phyloP scores from a whole-genome alignment of 139 green algal species.

The Chlorella vulgaris region DNA sequence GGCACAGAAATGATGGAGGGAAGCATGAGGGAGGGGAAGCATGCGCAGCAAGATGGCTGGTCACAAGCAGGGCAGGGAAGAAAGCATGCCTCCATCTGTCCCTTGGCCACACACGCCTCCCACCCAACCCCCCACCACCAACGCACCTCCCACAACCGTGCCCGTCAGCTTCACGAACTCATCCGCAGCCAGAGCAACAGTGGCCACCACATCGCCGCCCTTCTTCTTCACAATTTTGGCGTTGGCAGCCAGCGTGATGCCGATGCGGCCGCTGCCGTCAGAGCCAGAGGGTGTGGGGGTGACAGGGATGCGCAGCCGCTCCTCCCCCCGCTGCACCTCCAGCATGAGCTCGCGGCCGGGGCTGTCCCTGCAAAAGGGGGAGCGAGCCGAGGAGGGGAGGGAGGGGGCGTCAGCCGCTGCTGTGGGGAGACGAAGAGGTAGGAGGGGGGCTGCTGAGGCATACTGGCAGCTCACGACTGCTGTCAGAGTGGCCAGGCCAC shows the following conservation, averaged over 20 bases:
- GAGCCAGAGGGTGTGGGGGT: constrained; percentile 34
- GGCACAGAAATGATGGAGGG: too few relatives aligned
- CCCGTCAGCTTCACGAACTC: constrained; percentile 18
- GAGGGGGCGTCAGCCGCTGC: background rate
- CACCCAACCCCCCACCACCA: background rate
- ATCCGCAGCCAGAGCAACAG: background rate
- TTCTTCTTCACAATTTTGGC: constrained; percentile 59
- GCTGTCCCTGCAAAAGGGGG: constrained; percentile 34
- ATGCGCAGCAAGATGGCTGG: too few relatives aligned
- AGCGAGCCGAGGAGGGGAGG: background rate
- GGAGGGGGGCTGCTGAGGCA: background rate
- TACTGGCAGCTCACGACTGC: too few relatives aligned
- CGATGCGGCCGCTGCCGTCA: constrained; percentile 84
- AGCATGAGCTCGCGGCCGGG: constrained; percentile 45
- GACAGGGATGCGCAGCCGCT: constrained; percentile 43
- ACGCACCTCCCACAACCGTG: constrained; percentile 23
- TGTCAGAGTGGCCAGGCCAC: too few relatives aligned
- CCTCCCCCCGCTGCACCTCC: constrained; percentile 30
- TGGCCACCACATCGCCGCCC: background rate
- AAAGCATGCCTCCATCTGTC: background rate
- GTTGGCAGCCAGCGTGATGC: constrained; percentile 85
- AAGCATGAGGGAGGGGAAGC: too few relatives aligned
- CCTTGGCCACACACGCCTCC: background rate
- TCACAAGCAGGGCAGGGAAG: too few relatives aligned
- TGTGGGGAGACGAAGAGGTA: background rate